These are phyloP conservation scores for Phialophora chinensis DNA, from an alignment of 2,329 filamentous ascomycete genomes.

Conservation along the genomic window DNA sequence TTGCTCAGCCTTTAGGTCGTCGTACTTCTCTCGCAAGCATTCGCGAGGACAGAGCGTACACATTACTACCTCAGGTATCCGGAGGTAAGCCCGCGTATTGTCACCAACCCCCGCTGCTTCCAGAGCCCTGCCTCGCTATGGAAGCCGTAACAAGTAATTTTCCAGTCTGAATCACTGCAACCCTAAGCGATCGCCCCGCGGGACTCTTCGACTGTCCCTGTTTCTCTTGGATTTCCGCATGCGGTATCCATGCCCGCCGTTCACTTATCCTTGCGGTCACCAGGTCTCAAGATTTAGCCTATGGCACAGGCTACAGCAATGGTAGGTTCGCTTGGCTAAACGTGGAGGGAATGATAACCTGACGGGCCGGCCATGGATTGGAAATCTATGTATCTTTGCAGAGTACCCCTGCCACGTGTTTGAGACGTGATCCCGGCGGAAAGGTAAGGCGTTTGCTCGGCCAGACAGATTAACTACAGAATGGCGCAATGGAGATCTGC, in stretches of 20 bases:
- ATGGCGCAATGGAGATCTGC: conserved; percentile 4
- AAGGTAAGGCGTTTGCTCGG: conserved; percentile 10
- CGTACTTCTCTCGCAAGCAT: not conserved
- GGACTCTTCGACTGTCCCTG: not conserved
- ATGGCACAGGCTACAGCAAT: conserved; percentile 7
- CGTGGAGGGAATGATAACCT: conserved; percentile 7
- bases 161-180: not conserved
- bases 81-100: not conserved
- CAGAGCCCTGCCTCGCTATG: not conserved
- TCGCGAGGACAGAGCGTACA: not conserved
- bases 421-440: not conserved
- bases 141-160: not conserved
- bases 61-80: not conserved
- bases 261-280: not conserved
- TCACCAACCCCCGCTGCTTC: not conserved
- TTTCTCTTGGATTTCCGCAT: conserved; percentile 5
- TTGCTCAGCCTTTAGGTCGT: not conserved
- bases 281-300: conserved; percentile 10
- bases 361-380: not conserved
- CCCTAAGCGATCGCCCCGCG: not conserved
- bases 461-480: not conserved
- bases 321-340: conserved; percentile 9
- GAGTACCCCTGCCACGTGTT: not conserved
- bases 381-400: not conserved
- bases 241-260: conserved; percentile 8